phyloP scores from a whole-genome alignment of 2,329 filamentous ascomycete species.

The Hymenotorrendiella dingleyae region DNA sequence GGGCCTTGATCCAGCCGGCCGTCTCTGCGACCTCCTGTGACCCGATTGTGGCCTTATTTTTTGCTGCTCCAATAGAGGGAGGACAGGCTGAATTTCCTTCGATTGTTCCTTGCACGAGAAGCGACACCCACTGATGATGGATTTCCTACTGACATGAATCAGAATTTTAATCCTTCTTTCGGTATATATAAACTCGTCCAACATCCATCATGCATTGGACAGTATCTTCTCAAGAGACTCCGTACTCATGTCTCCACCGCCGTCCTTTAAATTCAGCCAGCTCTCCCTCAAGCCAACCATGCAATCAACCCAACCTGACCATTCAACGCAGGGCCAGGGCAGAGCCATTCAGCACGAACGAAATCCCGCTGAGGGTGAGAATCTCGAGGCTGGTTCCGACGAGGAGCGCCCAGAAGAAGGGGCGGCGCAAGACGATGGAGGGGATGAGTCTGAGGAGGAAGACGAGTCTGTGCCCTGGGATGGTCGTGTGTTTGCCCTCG shows the following conservation, averaged over 20 bases:
- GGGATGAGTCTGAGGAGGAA: conserved; percentile 9
- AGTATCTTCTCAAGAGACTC: conserved; percentile 7
- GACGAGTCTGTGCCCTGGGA: background rate
- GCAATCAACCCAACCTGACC: conserved; percentile 19
- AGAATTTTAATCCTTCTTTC: no score
- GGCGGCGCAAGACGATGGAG: conserved; percentile 9
- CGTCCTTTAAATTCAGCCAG: conserved; percentile 26
- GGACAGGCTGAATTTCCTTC: no score
- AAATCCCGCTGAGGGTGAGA: no score
- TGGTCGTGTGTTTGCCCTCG: conserved; percentile 17
- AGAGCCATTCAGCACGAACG: conserved; percentile 10
- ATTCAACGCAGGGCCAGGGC: conserved; percentile 16
- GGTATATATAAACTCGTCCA: conserved; percentile 20
- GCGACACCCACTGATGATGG: no score
- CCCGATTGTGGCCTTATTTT: conserved; percentile 15
- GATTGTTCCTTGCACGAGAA: no score
- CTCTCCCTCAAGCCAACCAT: conserved; percentile 26
- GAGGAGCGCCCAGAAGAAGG: conserved; percentile 8
- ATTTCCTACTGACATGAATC: no score
- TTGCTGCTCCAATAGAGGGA: conserved; percentile 14
- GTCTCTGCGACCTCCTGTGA: conserved; percentile 3
- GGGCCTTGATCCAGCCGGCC: conserved; percentile 6
- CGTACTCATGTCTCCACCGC: conserved; percentile 27
- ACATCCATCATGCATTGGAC: conserved; percentile 17
- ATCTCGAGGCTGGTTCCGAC: conserved; percentile 10